Base-by-base conservation (phyloP, 1,284 basidiomycete species). In the Pseudozyma hubeiensis region DNA sequence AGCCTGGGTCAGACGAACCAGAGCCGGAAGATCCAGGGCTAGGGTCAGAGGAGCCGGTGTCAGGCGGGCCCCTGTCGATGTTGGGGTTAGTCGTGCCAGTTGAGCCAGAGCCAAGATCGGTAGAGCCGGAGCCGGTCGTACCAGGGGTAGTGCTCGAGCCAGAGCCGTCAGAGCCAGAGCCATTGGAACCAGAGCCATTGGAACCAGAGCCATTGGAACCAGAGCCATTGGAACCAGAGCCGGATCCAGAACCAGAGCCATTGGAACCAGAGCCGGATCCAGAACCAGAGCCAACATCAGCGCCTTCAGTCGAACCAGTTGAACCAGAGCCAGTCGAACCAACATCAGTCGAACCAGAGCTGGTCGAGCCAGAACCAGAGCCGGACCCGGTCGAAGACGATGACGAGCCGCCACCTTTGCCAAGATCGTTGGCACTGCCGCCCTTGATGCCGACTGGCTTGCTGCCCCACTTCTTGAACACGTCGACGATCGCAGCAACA, bases 391-490 rank as follows among this genome's bases (percentile, higher is more conserved):
- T 16, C 46, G 16, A 16, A 31, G 40, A 9, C 35, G 35, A 37
- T 10, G 35, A 37, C 35, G 35, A 41, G 19, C 35, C 45, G 39
- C 44, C 30, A 24, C 35, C 40, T 14, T 44, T 31, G 47, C 47
- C 56, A 9, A 65, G 39, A 30, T 67, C 69, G 5, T 33, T 48
- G 16, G 53, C 19, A 16, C 56, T 48, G 16, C 69, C 69, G 29
- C 44, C 44, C 45, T 59, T 46, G 56, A 72, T 66, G 45, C 69
- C 69, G n/a, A 50, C 69, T 2, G 51, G 64, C 57, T 72, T 72
- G 49, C 52, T 37, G 49, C 69, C 69, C 69, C 69, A 72, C 64
- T 72, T 66, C 60, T 67, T 72, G 53, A 72, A 72, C 16, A 72
- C 69, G 19, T 72, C 69, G 8, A 72, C 69, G 11, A 72, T 57